phyloP scores from a whole-genome alignment of 2,329 filamentous ascomycete species.

The Colletotrichum incanum region DNA sequence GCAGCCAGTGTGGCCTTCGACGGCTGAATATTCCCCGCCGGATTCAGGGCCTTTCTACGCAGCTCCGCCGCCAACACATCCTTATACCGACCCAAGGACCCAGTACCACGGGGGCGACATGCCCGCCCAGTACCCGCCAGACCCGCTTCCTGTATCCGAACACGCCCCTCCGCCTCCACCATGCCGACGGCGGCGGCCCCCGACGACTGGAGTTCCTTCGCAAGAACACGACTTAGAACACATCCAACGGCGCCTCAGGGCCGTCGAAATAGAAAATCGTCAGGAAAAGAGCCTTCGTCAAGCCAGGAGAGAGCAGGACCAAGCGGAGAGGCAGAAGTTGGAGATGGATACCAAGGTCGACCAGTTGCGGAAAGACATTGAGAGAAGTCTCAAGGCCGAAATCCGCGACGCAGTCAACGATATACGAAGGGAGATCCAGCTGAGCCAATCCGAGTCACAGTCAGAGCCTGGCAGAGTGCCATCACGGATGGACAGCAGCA shows the following conservation, averaged over 20 bases:
- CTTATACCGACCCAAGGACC: neutral
- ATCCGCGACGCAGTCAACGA: neutral
- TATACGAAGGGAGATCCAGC: neutral
- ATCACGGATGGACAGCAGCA: neutral
- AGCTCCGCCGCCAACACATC: neutral
- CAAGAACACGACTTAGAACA: neutral
- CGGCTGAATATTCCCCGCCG: neutral
- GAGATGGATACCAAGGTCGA: neutral
- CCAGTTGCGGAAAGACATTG: neutral
- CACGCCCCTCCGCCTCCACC: neutral
- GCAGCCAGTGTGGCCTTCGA: neutral
- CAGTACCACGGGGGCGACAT: neutral
- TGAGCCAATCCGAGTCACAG: neutral
- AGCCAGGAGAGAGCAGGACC: neutral
- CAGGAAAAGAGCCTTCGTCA: neutral
- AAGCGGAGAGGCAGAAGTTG: neutral
- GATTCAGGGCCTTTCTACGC: neutral
- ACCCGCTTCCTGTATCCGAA: neutral
- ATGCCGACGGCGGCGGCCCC: neutral
- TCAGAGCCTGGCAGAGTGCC: neutral
- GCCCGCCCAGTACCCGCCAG: neutral
- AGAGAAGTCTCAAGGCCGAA: neutral
- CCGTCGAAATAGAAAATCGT: neutral
- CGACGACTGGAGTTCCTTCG: neutral
- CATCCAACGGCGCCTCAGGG: neutral